Evolutionary conservation across 129 eudicot genomes (phyloP), one percentile per base, ranked within the genome.

Genomic region (Kitagawia praeruptora): DNA sequence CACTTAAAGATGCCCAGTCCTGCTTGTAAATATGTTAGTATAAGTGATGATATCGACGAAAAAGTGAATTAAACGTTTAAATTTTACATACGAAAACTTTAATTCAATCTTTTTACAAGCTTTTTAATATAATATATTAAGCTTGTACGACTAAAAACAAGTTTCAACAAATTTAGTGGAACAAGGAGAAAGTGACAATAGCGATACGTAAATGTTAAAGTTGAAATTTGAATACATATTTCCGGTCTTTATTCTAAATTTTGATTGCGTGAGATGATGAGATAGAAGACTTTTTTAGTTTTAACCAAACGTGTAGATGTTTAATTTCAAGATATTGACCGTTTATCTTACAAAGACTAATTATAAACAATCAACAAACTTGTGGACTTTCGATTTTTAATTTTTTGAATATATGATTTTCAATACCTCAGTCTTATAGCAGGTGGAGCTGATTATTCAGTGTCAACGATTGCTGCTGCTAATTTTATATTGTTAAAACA

Each of bases 261-360:
- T n/a, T 61, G 69, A 61, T 61, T 61, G 69, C 69, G 69, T 61
- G 37, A 61, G 12, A 8, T 61, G 69, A n/a, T n/a, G 34, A 61
- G 34, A 25, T 8, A 6, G 34, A n/a, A n/a, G 69, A 61, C 69
- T 61, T 61, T 61, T 10, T 8, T 8, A n/a, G 75, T 44, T 40
- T 8, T 25, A 61, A 61, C 28, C 66, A 58, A 10, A 61, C 69
- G 69, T 61, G 69, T 61, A 61, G 34, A 8, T 61, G 34, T 61
- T 61, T 10, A 8, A 11, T 2, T 61, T 61, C 69, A 61, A 15
- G 69, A 61, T 61, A 61, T 61, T n/a, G 69, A 61, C 69, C 69
- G 69, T 61, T 61, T 5, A 61, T 61, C 69, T 61, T 61, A 61
- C 69, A 61, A n/a, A 61, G 69, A 58, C 66, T n/a, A 61, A n/a